Conservation (phyloP, 495 filamentous ascomycete species). For the Neurospora discreta region DNA sequence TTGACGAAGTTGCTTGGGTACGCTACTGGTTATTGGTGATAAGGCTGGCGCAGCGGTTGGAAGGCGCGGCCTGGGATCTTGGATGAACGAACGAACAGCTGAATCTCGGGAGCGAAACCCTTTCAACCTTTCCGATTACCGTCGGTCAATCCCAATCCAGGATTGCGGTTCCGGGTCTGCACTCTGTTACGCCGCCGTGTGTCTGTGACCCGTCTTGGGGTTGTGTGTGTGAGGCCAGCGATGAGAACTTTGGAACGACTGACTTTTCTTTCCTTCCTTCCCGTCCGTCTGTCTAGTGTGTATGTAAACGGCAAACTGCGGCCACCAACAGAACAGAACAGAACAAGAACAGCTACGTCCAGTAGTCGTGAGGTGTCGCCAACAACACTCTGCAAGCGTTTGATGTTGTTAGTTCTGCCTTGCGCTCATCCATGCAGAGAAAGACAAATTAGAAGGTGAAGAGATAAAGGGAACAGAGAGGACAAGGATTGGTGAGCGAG, state of each 20-base stretch:
- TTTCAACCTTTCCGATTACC: background rate
- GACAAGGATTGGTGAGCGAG: background rate
- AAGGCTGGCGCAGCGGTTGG: background rate
- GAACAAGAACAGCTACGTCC: background rate
- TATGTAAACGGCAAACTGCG: background rate
- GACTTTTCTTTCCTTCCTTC: background rate
- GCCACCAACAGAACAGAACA: background rate
- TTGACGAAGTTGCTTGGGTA: background rate
- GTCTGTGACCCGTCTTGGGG: background rate
- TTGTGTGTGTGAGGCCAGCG: background rate
- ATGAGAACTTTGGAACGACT: background rate
- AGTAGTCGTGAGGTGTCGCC: background rate
- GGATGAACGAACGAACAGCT: background rate
- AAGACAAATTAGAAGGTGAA: background rate
- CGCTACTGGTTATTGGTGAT: background rate
- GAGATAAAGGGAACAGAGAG: background rate
- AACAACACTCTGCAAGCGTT: background rate
- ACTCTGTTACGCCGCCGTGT: background rate
- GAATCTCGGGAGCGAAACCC: background rate
- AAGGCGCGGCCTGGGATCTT: background rate
- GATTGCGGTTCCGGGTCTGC: background rate
- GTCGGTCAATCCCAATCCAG: background rate
- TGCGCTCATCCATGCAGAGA: background rate
- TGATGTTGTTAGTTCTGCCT: background rate
- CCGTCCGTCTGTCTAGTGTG: background rate